Evolutionary conservation across 495 filamentous ascomycete genomes (phyloP).

Genomic region (Penicillium paxilli): DNA sequence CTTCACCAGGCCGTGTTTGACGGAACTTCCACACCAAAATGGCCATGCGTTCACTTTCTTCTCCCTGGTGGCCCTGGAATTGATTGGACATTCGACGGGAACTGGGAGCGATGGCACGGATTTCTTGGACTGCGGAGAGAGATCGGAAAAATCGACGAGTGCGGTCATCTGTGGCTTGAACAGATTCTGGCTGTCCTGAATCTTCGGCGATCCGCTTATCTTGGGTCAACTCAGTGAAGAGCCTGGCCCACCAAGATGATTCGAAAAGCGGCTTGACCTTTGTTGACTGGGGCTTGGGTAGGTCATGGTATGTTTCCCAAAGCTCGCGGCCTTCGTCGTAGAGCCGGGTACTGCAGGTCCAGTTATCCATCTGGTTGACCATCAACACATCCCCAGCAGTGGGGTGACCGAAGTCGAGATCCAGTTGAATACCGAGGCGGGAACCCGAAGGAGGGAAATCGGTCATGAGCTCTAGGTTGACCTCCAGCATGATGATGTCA

Average conservation of each 20-base stretch:
- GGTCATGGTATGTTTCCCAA: slow-evolving; percentile 34
- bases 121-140: slow-evolving; percentile 52
- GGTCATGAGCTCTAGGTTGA: slow-evolving; percentile 46
- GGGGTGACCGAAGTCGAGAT: slow-evolving; percentile 43
- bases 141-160: slow-evolving; percentile 40
- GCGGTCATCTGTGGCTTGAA: slow-evolving; percentile 38
- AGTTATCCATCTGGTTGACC: slow-evolving; percentile 45
- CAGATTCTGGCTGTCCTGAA: slow-evolving; percentile 31
- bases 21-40: slow-evolving; percentile 57
- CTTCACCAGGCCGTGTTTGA: slow-evolving; percentile 41
- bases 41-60: slow-evolving; percentile 47
- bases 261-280: slow-evolving; percentile 49
- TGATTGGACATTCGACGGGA: slow-evolving; percentile 33
- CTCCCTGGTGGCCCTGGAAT: slow-evolving; percentile 26
- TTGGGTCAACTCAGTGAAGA: slow-evolving; percentile 45
- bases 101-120: slow-evolving; percentile 38
- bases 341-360: slow-evolving; percentile 48
- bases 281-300: slow-evolving; percentile 37
- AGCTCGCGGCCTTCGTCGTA: slow-evolving; percentile 42
- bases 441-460: slow-evolving; percentile 45
- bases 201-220: slow-evolving; percentile 39
- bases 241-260: slow-evolving; percentile 49
- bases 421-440: slow-evolving; percentile 43
- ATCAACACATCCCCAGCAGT: slow-evolving; percentile 36
- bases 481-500: slow-evolving; percentile 52